Conservation (phyloP, 192 early-diverging fungal species). For the Geosiphon pyriformis region DNA sequence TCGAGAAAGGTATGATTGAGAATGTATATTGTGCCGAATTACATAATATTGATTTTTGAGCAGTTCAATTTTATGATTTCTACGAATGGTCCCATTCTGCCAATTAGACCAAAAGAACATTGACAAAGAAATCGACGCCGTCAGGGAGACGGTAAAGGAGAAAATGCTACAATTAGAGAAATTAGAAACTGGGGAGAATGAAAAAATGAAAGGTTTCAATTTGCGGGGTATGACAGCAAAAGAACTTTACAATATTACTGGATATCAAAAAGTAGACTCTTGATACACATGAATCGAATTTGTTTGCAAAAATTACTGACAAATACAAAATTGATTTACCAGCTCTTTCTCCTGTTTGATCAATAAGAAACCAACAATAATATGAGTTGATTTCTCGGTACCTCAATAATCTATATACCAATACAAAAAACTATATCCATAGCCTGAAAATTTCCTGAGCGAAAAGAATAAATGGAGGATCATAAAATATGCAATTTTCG, state of each 20-base stretch:
- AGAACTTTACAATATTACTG: constrained; percentile 23
- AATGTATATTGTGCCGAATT: background rate
- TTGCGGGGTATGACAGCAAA: constrained; percentile 7
- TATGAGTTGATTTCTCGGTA: too few relatives aligned
- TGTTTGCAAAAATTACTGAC: background rate
- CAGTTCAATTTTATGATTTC: too few relatives aligned
- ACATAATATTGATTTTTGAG: too few relatives aligned
- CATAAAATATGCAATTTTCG: too few relatives aligned
- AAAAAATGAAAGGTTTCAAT: constrained; percentile 20
- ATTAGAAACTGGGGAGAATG: constrained; percentile 39
- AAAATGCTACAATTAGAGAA: constrained; percentile 40
- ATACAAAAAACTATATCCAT: too few relatives aligned
- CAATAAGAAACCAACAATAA: too few relatives aligned
- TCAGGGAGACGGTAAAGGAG: constrained; percentile 40
- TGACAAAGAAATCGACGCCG: constrained; percentile 39
- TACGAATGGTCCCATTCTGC: too few relatives aligned
- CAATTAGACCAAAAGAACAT: constrained; percentile 46
- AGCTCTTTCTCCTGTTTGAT: too few relatives aligned
- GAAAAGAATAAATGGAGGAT: too few relatives aligned
- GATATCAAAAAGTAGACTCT: background rate
- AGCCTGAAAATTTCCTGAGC: too few relatives aligned
- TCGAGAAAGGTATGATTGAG: constrained; percentile 44
- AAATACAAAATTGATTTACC: too few relatives aligned
- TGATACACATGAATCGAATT: background rate
- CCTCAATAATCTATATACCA: too few relatives aligned